These are phyloP conservation scores for Diaporthe ilicicola DNA, from an alignment of 2,329 filamentous ascomycete species.

Conservation along the genomic window DNA sequence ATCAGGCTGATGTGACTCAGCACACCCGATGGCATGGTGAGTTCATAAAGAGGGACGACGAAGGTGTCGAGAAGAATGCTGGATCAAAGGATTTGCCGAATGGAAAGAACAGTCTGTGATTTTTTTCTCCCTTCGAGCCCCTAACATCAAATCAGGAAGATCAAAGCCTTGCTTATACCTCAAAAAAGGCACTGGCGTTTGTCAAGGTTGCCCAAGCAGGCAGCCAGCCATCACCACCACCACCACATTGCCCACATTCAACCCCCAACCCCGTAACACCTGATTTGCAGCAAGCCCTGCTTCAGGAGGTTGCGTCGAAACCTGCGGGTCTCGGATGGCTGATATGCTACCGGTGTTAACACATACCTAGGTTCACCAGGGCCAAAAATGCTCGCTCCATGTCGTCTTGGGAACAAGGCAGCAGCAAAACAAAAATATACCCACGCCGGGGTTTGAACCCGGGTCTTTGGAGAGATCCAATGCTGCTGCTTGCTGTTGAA, in stretches of 20 bases:
- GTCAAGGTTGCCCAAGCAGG: not conserved
- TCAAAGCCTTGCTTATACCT: not conserved
- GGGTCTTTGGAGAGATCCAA: slow-evolving; percentile 10
- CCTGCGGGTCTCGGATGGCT: not conserved
- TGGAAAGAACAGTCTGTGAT: too few relatives aligned
- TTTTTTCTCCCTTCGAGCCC: too few relatives aligned
- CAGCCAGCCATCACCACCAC: not conserved
- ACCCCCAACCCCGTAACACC: not conserved
- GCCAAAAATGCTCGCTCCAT: too few relatives aligned
- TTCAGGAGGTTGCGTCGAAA: not conserved
- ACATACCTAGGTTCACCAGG: too few relatives aligned
- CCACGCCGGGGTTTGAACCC: slow-evolving; percentile 23
- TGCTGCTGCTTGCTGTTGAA: not conserved
- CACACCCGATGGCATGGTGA: not conserved
- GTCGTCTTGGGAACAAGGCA: too few relatives aligned
- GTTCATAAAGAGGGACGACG: too few relatives aligned
- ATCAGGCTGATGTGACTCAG: not conserved
- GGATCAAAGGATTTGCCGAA: not conserved
- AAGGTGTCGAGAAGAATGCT: not conserved
- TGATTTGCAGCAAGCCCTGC: not conserved
- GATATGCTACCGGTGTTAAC: not conserved
- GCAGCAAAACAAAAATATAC: not conserved
- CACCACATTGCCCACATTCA: too few relatives aligned
- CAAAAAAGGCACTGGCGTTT: not conserved
- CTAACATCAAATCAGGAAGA: too few relatives aligned